Conservation (phyloP, 2,329 filamentous ascomycete species). For the Alternaria arborescens region DNA sequence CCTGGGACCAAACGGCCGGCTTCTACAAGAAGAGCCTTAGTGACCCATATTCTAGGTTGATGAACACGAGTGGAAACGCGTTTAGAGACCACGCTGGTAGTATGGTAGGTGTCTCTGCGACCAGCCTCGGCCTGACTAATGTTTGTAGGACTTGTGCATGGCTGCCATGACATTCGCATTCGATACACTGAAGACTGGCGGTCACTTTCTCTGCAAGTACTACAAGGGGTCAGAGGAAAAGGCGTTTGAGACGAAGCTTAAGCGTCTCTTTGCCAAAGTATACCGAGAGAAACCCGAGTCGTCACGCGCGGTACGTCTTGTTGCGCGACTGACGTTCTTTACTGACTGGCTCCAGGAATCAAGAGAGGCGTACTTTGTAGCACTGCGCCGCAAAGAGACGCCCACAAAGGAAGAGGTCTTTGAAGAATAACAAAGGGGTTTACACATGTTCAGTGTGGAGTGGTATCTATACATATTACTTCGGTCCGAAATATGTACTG, state of each 20-base stretch:
- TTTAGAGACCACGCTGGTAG: constrained; percentile 92
- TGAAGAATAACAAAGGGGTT: constrained; percentile 25
- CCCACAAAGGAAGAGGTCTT: constrained; percentile 59
- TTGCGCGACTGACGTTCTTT: not conserved
- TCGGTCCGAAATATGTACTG: constrained; percentile 10
- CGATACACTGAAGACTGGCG: constrained; percentile 81
- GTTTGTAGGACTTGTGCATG: constrained; percentile 81
- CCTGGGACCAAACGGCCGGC: constrained; percentile 83
- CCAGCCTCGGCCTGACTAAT: constrained; percentile 13
- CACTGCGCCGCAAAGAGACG: constrained; percentile 70
- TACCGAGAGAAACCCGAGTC: constrained; percentile 90
- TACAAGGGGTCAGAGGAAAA: constrained; percentile 92
- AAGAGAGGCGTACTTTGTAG: constrained; percentile 87
- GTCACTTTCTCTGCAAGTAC: constrained; percentile 97
- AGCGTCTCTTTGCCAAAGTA: constrained; percentile 79
- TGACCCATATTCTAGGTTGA: constrained; percentile 97
- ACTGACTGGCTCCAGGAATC: constrained; percentile 68
- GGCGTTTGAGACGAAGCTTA: constrained; percentile 76
- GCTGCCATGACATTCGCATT: constrained; percentile 86
- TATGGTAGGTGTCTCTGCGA: constrained; percentile 73
- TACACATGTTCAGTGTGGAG: not conserved
- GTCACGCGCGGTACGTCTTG: constrained; percentile 74
- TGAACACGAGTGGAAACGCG: constrained; percentile 92
- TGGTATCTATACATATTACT: not conserved
- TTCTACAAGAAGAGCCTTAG: constrained; percentile 89